Evolutionary conservation across 2,329 filamentous ascomycete genomes (phyloP).

Genomic region (Berkeleyomyces rouxiae): DNA sequence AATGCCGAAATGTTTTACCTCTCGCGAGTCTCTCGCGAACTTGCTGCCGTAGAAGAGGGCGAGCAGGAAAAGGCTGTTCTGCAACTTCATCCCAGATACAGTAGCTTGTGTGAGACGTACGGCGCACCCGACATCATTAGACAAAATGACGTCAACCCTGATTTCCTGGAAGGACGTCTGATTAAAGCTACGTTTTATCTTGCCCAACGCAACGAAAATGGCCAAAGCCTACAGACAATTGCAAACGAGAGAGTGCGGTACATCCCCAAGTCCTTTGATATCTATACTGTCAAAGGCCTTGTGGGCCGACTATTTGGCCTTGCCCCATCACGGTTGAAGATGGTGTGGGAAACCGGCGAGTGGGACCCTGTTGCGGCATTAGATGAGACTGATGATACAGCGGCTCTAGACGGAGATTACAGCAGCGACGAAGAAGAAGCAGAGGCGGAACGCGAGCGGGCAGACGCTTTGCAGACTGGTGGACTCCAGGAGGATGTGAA

Average conservation of each 20-base stretch:
- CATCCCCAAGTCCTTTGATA: conserved; percentile 61
- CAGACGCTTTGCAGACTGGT: conserved; percentile 15
- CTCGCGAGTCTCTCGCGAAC: conserved; percentile 60
- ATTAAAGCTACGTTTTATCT: conserved; percentile 42
- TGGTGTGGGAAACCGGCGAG: conserved; percentile 84
- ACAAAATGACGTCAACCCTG: conserved; percentile 46
- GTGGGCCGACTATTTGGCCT: conserved; percentile 54
- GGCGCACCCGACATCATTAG: conserved; percentile 51
- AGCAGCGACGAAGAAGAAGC: conserved; percentile 36
- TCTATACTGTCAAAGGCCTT: conserved; percentile 68
- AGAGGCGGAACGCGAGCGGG: conserved; percentile 22
- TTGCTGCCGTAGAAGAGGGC: conserved; percentile 41
- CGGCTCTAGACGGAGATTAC: conserved; percentile 27
- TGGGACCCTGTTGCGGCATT: conserved; percentile 61
- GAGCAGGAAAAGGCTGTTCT: conserved; percentile 37
- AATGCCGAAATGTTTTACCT: conserved; percentile 94
- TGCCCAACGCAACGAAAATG: background rate
- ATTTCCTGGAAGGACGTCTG: conserved; percentile 67
- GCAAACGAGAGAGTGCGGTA: conserved; percentile 21
- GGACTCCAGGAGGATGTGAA: conserved; percentile 12
- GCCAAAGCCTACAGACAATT: conserved; percentile 17
- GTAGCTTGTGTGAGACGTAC: conserved; percentile 57
- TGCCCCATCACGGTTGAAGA: conserved; percentile 42
- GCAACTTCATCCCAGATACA: conserved; percentile 51
- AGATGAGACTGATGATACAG: conserved; percentile 38